Evolutionary conservation across 2,329 filamentous ascomycete species (phyloP).

Genomic region (Elsinoe ampelina): DNA sequence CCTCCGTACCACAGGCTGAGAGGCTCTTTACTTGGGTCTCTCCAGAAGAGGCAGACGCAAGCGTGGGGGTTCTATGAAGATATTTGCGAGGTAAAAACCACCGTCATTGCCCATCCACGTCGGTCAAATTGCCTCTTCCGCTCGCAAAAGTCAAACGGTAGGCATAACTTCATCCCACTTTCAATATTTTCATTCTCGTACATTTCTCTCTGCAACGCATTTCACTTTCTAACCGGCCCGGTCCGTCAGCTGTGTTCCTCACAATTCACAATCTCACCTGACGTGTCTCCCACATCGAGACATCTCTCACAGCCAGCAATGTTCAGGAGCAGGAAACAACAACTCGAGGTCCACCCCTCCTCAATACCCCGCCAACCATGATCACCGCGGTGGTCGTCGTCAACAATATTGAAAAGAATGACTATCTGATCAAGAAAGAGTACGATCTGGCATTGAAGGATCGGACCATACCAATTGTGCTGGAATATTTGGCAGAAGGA

Average conservation of each 20-base stretch:
- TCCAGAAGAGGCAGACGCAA: neutral
- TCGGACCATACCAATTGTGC: conserved; percentile 1
- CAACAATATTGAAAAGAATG: conserved; percentile 7
- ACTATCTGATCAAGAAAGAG: neutral
- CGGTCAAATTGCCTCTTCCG: neutral
- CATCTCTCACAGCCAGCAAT: conserved; percentile 4
- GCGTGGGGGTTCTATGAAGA: conserved; percentile 2
- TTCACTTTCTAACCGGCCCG: neutral
- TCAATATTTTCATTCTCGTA: neutral
- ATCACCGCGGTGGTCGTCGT: conserved; percentile 12
- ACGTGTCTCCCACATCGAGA: conserved; percentile 1
- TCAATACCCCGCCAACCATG: conserved; percentile 7
- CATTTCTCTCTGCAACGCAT: neutral
- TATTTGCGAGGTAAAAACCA: neutral
- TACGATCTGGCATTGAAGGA: conserved; percentile 3
- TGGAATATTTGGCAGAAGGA: conserved; percentile 30
- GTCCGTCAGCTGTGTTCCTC: neutral
- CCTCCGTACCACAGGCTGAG: neutral
- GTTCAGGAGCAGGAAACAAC: conserved; percentile 1
- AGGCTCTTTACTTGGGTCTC: neutral
- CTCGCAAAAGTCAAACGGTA: conserved; percentile 3
- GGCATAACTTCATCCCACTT: conserved; percentile 7
- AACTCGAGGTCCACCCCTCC: conserved; percentile 4
- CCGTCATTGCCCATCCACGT: neutral
- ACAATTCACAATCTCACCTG: neutral